Base-by-base conservation (phyloP, 2,329 filamentous ascomycete species). In the Helminthosporium solani region DNA sequence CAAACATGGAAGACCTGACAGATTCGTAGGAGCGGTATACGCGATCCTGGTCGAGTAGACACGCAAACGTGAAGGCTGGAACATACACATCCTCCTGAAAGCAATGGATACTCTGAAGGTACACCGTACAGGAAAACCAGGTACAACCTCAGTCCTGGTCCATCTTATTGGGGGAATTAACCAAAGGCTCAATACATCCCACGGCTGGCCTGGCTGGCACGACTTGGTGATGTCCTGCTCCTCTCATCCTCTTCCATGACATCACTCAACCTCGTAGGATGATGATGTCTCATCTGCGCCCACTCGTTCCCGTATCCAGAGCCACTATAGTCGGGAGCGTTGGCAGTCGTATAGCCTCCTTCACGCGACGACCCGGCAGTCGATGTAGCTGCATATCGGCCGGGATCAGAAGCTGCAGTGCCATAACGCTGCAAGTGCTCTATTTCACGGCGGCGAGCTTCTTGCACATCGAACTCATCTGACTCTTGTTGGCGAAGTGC, bases 381-480 rank as follows among this genome's bases (percentile, higher is more conserved):
- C 2, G 62, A 58, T 8, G 55, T 64, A 1, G 64, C 63, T 1
- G 58, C 56, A 42, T 65, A 66, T 19, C 55, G 52, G 20, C 57
- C 54, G 15, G 50, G 66, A 42, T 56, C 69, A 28, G 54, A 61
- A 16, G 61, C 56, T 30, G 63, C 53, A 5, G 67, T 63, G 33
- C 74, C 74, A 47, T 78, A 78, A 35, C 68, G 69, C 36, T 72
- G 71, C 20, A 73, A 61, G 42, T 75, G 73, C 51, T 75, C 73
- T n/a, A 72, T 66, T 57, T 78, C 76, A 7, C 72, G 70, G 7
- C 72, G 74, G 2, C 74, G 70, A 49, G 78, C 77, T 28, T 77
- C 77, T 38, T 74, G 70, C 14, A 76, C 76, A 38, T 81, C 79
- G 53, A 78, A 81, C 43, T 83, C 80, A 36, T 82, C 79, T n/a